Evolutionary conservation across 1,284 basidiomycete species (phyloP).

Genomic region (Boletus smithii): DNA sequence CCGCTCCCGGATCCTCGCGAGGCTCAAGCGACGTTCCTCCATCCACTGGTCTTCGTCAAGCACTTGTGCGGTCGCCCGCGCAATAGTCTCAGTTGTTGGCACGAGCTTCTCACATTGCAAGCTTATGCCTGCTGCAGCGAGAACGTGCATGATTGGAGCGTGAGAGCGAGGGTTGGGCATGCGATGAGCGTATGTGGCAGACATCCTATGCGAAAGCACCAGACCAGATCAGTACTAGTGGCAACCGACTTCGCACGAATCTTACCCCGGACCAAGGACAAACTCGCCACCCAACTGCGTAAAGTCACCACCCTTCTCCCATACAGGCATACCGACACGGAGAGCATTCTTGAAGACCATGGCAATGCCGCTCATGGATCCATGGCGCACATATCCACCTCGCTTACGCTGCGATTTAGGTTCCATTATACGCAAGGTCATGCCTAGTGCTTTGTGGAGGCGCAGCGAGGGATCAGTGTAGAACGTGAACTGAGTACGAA

Average conservation of each 20-base stretch:
- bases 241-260: slow-evolving; percentile 6
- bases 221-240: slow-evolving; percentile 12
- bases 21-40: slow-evolving; percentile 40
- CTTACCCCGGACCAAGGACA: slow-evolving; percentile 75
- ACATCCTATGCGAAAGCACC: slow-evolving; percentile 39
- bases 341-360: slow-evolving; percentile 68
- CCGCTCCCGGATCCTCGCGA: slow-evolving; percentile 40
- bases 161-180: slow-evolving; percentile 73
- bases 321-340: slow-evolving; percentile 70
- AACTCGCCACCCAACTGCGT: slow-evolving; percentile 87
- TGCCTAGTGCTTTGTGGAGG: slow-evolving; percentile 73
- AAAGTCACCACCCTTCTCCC: slow-evolving; percentile 75
- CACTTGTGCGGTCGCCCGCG: slow-evolving; percentile 19
- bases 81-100: slow-evolving; percentile 2
- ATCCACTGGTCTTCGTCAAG: slow-evolving; percentile 45
- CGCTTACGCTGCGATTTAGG: slow-evolving; percentile 34
- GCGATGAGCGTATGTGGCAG: slow-evolving; percentile 64
- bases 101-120: slow-evolving; percentile 24
- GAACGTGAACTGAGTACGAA: slow-evolving; percentile 57
- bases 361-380: slow-evolving; percentile 60
- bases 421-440: slow-evolving; percentile 55
- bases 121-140: slow-evolving; percentile 55
- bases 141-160: slow-evolving; percentile 61
- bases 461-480: slow-evolving; percentile 76
- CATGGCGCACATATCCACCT: slow-evolving; percentile 64